Base-by-base conservation (phyloP, 257 asterid genomes). In the Oldenlandia corymbosa region DNA sequence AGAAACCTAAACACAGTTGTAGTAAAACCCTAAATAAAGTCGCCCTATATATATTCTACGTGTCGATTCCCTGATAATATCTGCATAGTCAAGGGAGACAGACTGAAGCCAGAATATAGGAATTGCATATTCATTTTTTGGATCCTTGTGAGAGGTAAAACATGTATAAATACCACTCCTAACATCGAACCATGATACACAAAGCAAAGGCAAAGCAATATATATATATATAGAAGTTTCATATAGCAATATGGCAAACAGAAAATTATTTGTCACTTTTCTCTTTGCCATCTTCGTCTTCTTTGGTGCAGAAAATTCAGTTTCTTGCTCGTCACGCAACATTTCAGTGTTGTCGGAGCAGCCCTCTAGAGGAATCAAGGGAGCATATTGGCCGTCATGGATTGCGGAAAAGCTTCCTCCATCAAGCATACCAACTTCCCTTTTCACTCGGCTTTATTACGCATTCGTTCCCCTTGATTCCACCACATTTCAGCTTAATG, bases 341-440 rank as follows among this genome's bases (percentile, higher is more conserved):
- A 17, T 17, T 45, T 16, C 50, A 45, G 20, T 45, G 3, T 45
- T 21, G 5, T 45, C 17, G 18, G 36, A 49, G 30, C 41, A 59
- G 39, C 59, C 59, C 39, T 31, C 53, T 26, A 52, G 42, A 10
- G 81, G 78, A 64, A 72, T 80, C 71, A 81, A 76, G 73, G 85
- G 77, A 13, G 86, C 75, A 6, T 78, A 78, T 69, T 82, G 85
- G 84, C 82, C 73, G 1, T 75, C 88, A 6, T 71, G 81, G 81
- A 71, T 71, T 50, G 79, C 78, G 0, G 51, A 65, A 51, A 24
- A 72, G 0, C 27, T 39, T 8, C 71, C 76, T 57, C 80, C 88
- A 17, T 68, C 84, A 0, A 45, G 47, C n/a, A 80, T 77, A 41
- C 87, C 84, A 1, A 82, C 82, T 20, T 31, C 70, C 4, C 55